These are phyloP conservation scores for Bruguiera parviflora DNA, from an alignment of 345 rosid genomes.

Conservation along the genomic window DNA sequence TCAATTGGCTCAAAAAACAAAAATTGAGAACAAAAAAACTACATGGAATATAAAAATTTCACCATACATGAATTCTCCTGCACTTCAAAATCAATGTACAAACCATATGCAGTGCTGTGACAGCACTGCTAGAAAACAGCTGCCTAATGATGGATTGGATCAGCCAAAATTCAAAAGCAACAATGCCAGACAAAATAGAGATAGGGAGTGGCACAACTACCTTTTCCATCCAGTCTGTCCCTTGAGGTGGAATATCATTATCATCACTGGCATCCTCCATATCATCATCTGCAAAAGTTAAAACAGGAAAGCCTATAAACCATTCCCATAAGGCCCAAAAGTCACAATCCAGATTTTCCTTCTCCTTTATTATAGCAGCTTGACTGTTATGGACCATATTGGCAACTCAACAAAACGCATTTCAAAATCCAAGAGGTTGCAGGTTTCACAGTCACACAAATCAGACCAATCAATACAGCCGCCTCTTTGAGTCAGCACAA, in stretches of 20 bases:
- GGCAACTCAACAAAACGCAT: neutral
- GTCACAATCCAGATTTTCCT: neutral
- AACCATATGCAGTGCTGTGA: neutral
- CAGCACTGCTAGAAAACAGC: neutral
- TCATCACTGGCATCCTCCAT: conserved; percentile 35
- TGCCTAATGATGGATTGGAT: neutral
- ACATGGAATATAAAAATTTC: too few species aligned
- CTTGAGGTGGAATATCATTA: conserved; percentile 28
- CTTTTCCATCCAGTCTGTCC: conserved; percentile 32
- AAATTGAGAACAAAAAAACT: too few species aligned
- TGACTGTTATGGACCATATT: neutral
- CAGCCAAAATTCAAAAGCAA: conserved; percentile 3
- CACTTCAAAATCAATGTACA: neutral
- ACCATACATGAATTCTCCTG: neutral
- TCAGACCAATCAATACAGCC: neutral
- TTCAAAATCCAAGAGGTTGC: neutral
- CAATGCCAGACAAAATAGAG: neutral
- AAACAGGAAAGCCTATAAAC: neutral
- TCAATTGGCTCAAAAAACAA: neutral
- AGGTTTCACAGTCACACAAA: neutral
- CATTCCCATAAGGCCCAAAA: neutral
- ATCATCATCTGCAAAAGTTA: conserved; percentile 42
- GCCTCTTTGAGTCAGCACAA: too few species aligned
- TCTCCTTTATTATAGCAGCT: neutral
- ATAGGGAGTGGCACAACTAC: conserved; percentile 18